A percentile compares a stretch with the other conserved stretches of the same genome.
Conservation (phyloP, 2,329 filamentous ascomycete species). For the Arthrobotrys megalospora region DNA sequence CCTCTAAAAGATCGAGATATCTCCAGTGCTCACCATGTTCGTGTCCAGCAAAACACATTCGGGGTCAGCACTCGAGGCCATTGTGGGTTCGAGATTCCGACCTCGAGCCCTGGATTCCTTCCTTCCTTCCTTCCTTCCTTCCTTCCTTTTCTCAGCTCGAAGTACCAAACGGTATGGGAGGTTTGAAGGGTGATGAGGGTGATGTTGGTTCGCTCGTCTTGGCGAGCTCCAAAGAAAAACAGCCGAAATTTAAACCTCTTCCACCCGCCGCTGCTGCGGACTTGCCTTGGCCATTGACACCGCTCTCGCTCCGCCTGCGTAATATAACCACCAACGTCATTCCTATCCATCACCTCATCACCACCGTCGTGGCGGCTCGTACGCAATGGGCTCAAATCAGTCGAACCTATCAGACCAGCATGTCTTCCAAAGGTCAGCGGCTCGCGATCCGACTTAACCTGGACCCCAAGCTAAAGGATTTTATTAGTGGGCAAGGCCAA, state of each 20-base stretch:
- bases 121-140: too few species aligned
- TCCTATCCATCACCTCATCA: neutral
- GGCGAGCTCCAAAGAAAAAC: neutral
- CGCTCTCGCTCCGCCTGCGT: neutral
- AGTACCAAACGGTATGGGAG: neutral
- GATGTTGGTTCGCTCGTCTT: conserved; percentile 4
- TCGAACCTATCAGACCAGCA: conserved; percentile 40
- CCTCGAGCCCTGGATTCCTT: neutral
- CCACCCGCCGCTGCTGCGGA: neutral
- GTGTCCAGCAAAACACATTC: conserved; percentile 85
- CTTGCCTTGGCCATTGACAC: too few species aligned
- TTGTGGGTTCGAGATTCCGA: neutral
- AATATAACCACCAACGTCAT: neutral
- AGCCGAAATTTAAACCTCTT: conserved; percentile 5
- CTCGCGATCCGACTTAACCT: neutral
- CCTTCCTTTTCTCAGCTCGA: too few species aligned
- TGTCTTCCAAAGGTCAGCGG: conserved; percentile 46
- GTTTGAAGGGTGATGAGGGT: neutral
- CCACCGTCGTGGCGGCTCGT: neutral
- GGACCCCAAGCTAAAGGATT: neutral
- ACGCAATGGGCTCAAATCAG: conserved; percentile 47
- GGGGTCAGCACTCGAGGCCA: conserved; percentile 74
- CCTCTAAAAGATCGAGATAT: neutral
- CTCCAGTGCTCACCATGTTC: conserved; percentile 77
- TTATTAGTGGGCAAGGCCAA: conserved; percentile 48